phyloP scores from a whole-genome alignment of 352 stramenopile species.

The Blastocystis sp. region DNA sequence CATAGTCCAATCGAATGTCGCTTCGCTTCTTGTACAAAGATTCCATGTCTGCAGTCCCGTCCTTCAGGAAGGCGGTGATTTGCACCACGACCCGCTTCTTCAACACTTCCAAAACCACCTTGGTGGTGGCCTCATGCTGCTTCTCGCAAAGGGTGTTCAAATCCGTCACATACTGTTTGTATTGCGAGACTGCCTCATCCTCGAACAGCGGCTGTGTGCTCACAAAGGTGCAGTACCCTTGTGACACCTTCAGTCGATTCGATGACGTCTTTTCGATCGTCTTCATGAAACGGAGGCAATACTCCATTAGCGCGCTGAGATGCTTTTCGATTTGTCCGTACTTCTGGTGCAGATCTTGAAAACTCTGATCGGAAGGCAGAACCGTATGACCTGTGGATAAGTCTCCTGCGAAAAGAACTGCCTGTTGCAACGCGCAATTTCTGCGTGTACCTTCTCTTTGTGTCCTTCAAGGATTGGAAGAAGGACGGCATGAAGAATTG shows the following conservation, averaged over 20 bases:
- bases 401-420: neutral
- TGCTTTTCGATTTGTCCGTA: constrained; percentile 16
- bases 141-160: constrained; percentile 22
- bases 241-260: constrained; percentile 1
- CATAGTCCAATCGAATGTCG: constrained; percentile 52
- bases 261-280: constrained; percentile 28
- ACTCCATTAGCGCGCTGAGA: constrained; percentile 3
- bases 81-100: neutral
- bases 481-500: constrained; percentile 44
- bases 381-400: neutral
- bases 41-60: neutral
- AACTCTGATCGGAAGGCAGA: constrained; percentile 6
- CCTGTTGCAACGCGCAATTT: constrained; percentile 20
- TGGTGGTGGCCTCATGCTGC: neutral
- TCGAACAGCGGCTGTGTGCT: neutral
- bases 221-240: neutral
- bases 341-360: constrained; percentile 17
- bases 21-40: constrained; percentile 30
- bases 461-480: constrained; percentile 60
- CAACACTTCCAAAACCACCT: neutral
- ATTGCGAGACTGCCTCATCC: neutral
- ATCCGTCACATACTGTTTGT: constrained; percentile 10
- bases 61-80: constrained; percentile 17
- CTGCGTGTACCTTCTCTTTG: constrained; percentile 43
- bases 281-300: constrained; percentile 22